Percentiles rank a stretch among this genome's conserved stretches.
Evolutionary conservation across 192 early-diverging fungal genomes (phyloP).

Genomic region (Ambispora gerdemannii): DNA sequence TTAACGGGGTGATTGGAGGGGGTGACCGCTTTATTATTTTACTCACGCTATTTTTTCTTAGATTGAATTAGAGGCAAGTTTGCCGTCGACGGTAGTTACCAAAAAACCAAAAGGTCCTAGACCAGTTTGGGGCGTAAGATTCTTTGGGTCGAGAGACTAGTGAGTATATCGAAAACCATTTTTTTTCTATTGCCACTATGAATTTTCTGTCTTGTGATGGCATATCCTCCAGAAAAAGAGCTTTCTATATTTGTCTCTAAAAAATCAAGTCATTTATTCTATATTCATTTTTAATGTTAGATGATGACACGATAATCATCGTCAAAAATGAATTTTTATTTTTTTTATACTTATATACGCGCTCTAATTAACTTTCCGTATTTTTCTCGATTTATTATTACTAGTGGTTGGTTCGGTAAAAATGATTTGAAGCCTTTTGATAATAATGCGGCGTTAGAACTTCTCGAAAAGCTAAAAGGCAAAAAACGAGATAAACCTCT

Average conservation of each 20-base stretch:
- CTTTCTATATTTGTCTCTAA: neutral
- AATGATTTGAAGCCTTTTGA: conserved; percentile 39
- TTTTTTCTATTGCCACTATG: neutral
- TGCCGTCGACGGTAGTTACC: conserved; percentile 38
- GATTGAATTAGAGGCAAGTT: conserved; percentile 41
- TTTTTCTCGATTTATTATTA: too few species aligned
- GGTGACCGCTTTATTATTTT: neutral
- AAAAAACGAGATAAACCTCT: conserved; percentile 18
- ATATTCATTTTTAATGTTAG: neutral
- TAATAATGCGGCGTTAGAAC: conserved; percentile 5
- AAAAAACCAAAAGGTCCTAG: conserved; percentile 41
- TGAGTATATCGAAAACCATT: too few species aligned
- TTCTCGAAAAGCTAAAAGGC: conserved; percentile 19
- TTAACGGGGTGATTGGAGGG: neutral
- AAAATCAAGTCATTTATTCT: neutral
- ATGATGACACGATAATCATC: too few species aligned
- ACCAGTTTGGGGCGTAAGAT: conserved; percentile 41
- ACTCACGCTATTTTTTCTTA: conserved; percentile 14
- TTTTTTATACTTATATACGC: too few species aligned
- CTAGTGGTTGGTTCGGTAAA: conserved; percentile 43
- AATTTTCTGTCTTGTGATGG: neutral
- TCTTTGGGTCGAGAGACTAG: conserved; percentile 48
- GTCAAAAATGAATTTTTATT: too few species aligned
- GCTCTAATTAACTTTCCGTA: too few species aligned
- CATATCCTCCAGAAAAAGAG: too few species aligned